Percentiles rank a stretch among this genome's conserved stretches.
Evolutionary conservation across 2,329 filamentous ascomycete genomes (phyloP).

Genomic region (Colletotrichum sp.): DNA sequence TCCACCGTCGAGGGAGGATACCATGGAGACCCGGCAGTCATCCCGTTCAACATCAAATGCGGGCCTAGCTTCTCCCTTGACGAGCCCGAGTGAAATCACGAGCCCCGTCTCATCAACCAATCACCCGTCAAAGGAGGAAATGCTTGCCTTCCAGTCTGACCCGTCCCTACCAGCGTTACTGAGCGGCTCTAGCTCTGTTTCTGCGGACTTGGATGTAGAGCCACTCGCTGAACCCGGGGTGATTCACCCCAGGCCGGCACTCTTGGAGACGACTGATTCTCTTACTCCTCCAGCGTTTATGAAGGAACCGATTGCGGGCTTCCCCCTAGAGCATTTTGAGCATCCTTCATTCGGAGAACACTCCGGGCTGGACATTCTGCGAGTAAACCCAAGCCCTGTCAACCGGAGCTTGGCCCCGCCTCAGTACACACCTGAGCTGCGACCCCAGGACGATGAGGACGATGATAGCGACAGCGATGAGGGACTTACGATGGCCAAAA

Average conservation of each 20-base stretch:
- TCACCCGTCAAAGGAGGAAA: conserved; percentile 47
- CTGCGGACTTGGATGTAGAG: conserved; percentile 66
- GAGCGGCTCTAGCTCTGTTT: conserved; percentile 69
- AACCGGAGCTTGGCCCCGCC: neutral
- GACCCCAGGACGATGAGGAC: conserved; percentile 39
- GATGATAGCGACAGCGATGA: conserved; percentile 61
- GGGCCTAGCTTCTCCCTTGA: conserved; percentile 54
- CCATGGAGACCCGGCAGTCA: conserved; percentile 51
- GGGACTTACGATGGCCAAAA: conserved; percentile 58
- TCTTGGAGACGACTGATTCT: conserved; percentile 59
- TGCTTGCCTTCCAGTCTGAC: conserved; percentile 64
- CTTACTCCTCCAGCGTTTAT: conserved; percentile 57
- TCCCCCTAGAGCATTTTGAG: conserved; percentile 47
- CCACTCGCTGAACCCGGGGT: conserved; percentile 57
- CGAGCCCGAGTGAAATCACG: conserved; percentile 58
- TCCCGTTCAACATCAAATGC: conserved; percentile 59
- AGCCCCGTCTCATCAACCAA: conserved; percentile 51
- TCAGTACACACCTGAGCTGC: conserved; percentile 13
- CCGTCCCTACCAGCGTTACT: conserved; percentile 68
- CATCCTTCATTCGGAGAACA: conserved; percentile 26
- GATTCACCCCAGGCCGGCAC: conserved; percentile 43
- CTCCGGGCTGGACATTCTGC: conserved; percentile 24
- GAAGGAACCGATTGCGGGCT: conserved; percentile 52
- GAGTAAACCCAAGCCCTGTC: conserved; percentile 10
- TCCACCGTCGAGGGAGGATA: conserved; percentile 43